A percentile compares a stretch with the other conserved stretches of the same genome.
Conservation (phyloP, 1,284 basidiomycete species). For the Leccinum huronense region DNA sequence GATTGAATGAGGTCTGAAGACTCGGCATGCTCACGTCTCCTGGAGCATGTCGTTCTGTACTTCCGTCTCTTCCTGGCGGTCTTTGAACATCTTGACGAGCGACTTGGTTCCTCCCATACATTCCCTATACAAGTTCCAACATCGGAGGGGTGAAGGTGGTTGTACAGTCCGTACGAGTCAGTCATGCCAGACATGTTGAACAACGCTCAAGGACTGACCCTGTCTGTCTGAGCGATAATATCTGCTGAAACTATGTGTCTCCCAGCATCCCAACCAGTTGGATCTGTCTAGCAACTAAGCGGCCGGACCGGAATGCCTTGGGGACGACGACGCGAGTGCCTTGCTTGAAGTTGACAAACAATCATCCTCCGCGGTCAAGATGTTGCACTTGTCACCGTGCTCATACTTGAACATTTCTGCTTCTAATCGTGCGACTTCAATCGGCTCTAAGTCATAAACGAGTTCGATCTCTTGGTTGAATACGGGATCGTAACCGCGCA, state of each 20-base stretch:
- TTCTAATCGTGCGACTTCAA: constrained; percentile 90
- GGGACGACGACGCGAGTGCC: constrained; percentile 92
- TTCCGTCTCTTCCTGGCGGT: constrained; percentile 94
- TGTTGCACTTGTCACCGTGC: constrained; percentile 95
- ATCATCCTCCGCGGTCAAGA: constrained; percentile 88
- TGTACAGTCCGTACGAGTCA: constrained; percentile 96
- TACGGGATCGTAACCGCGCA: constrained; percentile 94
- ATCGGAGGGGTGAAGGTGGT: constrained; percentile 95
- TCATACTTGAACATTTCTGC: constrained; percentile 95
- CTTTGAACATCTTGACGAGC: constrained; percentile 96
- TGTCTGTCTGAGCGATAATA: constrained; percentile 92
- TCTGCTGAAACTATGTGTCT: constrained; percentile 98
- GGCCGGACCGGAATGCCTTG: constrained; percentile 94
- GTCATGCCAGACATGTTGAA: constrained; percentile 97
- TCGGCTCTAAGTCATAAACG: constrained; percentile 93
- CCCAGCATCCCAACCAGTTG: constrained; percentile 94
- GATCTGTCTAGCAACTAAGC: constrained; percentile 95
- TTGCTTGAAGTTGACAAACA: constrained; percentile 99
- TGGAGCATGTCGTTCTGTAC: constrained; percentile 98
- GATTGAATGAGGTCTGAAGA: constrained; percentile 11
- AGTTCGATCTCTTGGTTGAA: constrained; percentile 98
- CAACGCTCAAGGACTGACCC: constrained; percentile 93
- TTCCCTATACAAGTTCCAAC: constrained; percentile 91
- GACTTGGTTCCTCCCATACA: constrained; percentile 94
- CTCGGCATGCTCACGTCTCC: constrained; percentile 72